Evolutionary conservation across 768 basidiomycete genomes (phyloP).

Genomic region (Boletus reticuloceps): DNA sequence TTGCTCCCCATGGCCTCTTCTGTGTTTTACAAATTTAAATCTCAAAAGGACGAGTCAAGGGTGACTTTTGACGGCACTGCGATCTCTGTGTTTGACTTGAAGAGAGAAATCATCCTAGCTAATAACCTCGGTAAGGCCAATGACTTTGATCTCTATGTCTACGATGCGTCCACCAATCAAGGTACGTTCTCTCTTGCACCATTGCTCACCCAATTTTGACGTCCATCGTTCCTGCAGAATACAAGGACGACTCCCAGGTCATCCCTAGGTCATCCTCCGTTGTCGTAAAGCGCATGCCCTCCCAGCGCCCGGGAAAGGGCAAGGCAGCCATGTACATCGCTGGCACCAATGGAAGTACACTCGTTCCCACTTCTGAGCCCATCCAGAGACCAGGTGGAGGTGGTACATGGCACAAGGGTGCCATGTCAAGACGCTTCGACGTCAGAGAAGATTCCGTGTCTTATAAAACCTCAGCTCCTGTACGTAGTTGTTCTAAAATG

Average conservation of each 20-base stretch:
- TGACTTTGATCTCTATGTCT: constrained; percentile 92
- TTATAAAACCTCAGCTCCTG: constrained; percentile 22
- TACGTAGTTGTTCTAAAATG: constrained; percentile 34
- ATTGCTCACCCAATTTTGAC: not conserved
- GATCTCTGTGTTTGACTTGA: constrained; percentile 98
- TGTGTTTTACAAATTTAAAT: constrained; percentile 98
- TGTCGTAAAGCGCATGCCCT: constrained; percentile 86
- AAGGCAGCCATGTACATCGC: constrained; percentile 75
- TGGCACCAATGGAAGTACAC: constrained; percentile 39
- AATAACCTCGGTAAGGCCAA: constrained; percentile 95
- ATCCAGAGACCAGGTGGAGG: constrained; percentile 38
- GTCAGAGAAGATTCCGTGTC: constrained; percentile 61
- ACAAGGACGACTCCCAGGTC: constrained; percentile 86
- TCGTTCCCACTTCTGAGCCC: constrained; percentile 49
- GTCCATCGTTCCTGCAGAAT: constrained; percentile 50
- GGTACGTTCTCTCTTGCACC: constrained; percentile 47
- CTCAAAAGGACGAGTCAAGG: constrained; percentile 90
- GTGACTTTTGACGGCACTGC: constrained; percentile 98
- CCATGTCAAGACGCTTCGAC: constrained; percentile 91
- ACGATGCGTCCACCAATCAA: constrained; percentile 84
- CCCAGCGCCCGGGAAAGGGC: constrained; percentile 77
- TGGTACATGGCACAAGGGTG: constrained; percentile 62
- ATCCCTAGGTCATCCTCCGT: constrained; percentile 95
- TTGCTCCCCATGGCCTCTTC: constrained; percentile 70
- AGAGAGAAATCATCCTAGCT: constrained; percentile 95